Conservation (phyloP, 495 filamentous ascomycete species). For the Lepraria neglecta region DNA sequence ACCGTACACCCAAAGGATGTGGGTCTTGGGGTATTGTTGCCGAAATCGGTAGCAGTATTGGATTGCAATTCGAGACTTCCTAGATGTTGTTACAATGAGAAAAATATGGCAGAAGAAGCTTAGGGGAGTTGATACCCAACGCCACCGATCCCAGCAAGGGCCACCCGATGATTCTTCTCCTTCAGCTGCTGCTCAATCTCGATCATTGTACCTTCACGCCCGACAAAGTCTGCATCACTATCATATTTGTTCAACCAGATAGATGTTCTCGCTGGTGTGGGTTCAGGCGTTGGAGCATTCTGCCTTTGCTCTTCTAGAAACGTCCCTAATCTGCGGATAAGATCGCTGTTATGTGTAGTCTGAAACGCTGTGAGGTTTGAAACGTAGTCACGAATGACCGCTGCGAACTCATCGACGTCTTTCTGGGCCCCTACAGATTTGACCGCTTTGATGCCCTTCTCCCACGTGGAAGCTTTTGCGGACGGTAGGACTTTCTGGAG, state of each 20-base stretch:
- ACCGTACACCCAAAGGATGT: constrained; percentile 43
- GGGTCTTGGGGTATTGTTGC: constrained; percentile 26
- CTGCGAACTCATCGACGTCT: constrained; percentile 15
- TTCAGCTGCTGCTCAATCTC: constrained; percentile 30
- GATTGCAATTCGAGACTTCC: constrained; percentile 38
- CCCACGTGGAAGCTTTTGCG: constrained; percentile 18
- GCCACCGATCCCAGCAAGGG: constrained; percentile 44
- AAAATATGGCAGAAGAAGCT: not conserved
- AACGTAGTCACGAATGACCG: constrained; percentile 15
- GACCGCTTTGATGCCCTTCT: constrained; percentile 21
- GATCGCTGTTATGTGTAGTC: constrained; percentile 6
- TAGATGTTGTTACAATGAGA: constrained; percentile 11
- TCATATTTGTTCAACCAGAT: constrained; percentile 30
- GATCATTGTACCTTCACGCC: constrained; percentile 34
- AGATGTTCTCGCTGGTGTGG: constrained; percentile 3
- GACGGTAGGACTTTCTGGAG: constrained; percentile 18
- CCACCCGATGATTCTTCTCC: constrained; percentile 26
- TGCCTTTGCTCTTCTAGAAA: not conserved
- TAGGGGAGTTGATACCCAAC: constrained; percentile 37
- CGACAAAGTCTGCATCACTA: constrained; percentile 39
- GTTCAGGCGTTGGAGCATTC: not conserved
- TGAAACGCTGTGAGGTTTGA: constrained; percentile 17
- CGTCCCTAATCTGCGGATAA: constrained; percentile 8
- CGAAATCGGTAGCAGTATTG: constrained; percentile 35
- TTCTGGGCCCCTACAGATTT: constrained; percentile 20